Evolutionary conservation across 164 flowering plant genomes (phyloP).

Genomic region (Macadamia tetraphylla): DNA sequence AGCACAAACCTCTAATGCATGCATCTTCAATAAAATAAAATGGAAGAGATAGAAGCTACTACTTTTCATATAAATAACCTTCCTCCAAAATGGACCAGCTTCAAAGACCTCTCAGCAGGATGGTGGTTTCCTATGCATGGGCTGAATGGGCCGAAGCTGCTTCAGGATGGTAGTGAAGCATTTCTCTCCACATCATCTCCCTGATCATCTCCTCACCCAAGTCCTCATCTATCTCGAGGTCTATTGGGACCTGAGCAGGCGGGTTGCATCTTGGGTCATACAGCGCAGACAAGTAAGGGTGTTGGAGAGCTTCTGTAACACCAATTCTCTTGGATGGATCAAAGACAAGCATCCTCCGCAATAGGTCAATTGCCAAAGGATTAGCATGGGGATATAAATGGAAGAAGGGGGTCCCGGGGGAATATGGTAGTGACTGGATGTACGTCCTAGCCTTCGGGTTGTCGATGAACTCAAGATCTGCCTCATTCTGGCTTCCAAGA

Average conservation of each 20-base stretch:
- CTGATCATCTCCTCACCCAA: slow-evolving; percentile 70
- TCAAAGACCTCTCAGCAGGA: too few species aligned
- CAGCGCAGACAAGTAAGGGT: slow-evolving; percentile 79
- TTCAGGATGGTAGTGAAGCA: slow-evolving; percentile 85
- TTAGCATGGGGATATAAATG: slow-evolving; percentile 68
- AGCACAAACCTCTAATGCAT: slow-evolving; percentile 15
- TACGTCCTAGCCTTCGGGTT: slow-evolving; percentile 72
- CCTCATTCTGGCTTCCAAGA: slow-evolving; percentile 76
- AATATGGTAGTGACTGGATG: slow-evolving; percentile 61
- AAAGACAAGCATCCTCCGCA: slow-evolving; percentile 78
- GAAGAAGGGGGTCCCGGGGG: slow-evolving; percentile 48
- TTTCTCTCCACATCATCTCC: slow-evolving; percentile 87
- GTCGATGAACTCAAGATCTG: slow-evolving; percentile 71
- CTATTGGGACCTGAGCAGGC: slow-evolving; percentile 69
- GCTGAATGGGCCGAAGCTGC: slow-evolving; percentile 32
- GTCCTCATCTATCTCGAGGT: slow-evolving; percentile 82
- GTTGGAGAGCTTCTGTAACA: slow-evolving; percentile 79
- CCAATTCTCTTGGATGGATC: slow-evolving; percentile 89
- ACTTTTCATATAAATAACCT: neutral
- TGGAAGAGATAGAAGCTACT: neutral
- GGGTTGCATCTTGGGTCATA: slow-evolving; percentile 62
- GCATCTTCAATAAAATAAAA: neutral
- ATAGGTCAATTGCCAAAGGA: slow-evolving; percentile 75
- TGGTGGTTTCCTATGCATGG: slow-evolving; percentile 21
- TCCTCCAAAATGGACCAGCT: neutral